Evolutionary conservation across 2,329 filamentous ascomycete genomes (phyloP).

Genomic region (Colletotrichum sidae): DNA sequence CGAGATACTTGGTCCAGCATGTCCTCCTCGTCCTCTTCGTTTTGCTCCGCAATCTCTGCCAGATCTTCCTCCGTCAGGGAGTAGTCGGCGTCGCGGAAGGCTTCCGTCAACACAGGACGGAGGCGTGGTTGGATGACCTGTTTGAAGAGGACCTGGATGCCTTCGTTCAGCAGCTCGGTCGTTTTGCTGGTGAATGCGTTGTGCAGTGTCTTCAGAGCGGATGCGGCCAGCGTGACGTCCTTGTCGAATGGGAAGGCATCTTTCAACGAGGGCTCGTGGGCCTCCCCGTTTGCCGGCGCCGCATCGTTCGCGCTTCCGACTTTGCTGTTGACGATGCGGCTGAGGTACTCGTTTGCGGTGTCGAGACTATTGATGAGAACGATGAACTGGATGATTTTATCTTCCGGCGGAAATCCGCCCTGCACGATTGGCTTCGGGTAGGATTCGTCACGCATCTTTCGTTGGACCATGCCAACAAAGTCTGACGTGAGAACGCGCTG

Average conservation of each 20-base stretch:
- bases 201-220: conserved; percentile 76
- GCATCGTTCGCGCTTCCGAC: conserved; percentile 60
- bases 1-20: conserved; percentile 77
- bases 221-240: conserved; percentile 77
- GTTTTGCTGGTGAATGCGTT: conserved; percentile 81
- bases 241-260: conserved; percentile 84
- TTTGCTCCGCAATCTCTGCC: conserved; percentile 64
- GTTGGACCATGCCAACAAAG: conserved; percentile 96
- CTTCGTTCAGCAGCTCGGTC: conserved; percentile 84
- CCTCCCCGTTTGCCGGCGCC: conserved; percentile 43
- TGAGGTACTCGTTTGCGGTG: conserved; percentile 89
- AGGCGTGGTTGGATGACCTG: conserved; percentile 88
- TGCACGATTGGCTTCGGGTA: conserved; percentile 85
- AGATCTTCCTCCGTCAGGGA: conserved; percentile 73
- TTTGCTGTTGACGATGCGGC: conserved; percentile 82
- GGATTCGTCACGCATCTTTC: conserved; percentile 96
- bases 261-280: conserved; percentile 59
- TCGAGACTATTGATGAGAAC: conserved; percentile 97
- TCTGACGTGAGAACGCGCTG: conserved; percentile 85
- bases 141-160: conserved; percentile 86
- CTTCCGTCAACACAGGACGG: conserved; percentile 84
- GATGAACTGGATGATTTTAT: conserved; percentile 88
- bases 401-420: conserved; percentile 86
- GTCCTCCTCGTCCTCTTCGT: conserved; percentile 65
- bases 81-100: conserved; percentile 94